phyloP scores from a whole-genome alignment of 2,329 filamentous ascomycete genomes.

The Colletotrichum lindemuthianum region DNA sequence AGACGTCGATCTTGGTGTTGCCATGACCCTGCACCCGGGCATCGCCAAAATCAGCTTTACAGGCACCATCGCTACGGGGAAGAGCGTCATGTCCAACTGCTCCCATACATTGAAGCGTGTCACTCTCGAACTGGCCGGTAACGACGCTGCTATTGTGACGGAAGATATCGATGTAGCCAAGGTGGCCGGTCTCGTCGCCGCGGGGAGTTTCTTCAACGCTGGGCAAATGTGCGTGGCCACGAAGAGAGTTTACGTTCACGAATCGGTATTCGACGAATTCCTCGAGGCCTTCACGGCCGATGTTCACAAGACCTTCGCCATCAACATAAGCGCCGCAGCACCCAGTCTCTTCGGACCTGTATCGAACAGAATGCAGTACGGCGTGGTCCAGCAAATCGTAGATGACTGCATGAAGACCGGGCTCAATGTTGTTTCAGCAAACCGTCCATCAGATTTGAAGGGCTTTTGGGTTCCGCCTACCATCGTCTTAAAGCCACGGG shows the following conservation, averaged over 20 bases:
- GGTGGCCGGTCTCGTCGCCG: conserved; percentile 53
- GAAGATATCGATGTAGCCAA: conserved; percentile 60
- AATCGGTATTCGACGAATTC: conserved; percentile 67
- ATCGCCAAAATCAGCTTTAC: conserved; percentile 70
- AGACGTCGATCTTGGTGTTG: conserved; percentile 62
- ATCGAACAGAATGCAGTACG: conserved; percentile 73
- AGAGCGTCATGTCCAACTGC: conserved; percentile 59
- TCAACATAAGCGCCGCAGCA: conserved; percentile 2
- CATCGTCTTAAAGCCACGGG: conserved; percentile 68
- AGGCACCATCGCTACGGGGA: conserved; percentile 62
- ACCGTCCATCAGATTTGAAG: conserved; percentile 40
- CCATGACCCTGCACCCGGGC: conserved; percentile 62
- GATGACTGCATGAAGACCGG: conserved; percentile 27
- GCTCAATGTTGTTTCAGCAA: conserved; percentile 49
- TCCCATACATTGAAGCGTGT: conserved; percentile 63
- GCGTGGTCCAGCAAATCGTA: conserved; percentile 63
- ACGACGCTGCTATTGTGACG: conserved; percentile 64
- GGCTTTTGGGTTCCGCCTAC: conserved; percentile 68
- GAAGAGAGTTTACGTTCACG: conserved; percentile 71
- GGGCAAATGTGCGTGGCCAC: conserved; percentile 66
- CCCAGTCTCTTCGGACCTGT: conserved; percentile 62
- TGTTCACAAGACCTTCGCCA: neutral
- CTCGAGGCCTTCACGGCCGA: conserved; percentile 47
- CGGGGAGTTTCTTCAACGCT: conserved; percentile 61
- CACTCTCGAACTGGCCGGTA: conserved; percentile 65